Conservation (phyloP, 352 stramenopile species). For the Phytophthora palmivora region DNA sequence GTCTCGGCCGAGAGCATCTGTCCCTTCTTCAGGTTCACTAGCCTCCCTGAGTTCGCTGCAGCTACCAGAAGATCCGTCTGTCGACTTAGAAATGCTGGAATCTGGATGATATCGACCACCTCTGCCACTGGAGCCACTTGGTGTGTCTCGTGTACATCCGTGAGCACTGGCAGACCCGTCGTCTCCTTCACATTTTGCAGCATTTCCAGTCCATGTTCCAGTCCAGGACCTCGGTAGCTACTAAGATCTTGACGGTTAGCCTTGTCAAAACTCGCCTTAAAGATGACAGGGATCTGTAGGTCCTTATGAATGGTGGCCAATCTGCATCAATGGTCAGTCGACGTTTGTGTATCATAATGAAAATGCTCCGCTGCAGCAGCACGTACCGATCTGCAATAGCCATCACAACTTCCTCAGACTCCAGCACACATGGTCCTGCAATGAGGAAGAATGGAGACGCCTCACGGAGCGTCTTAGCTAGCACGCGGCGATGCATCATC, state of each 20-base stretch:
- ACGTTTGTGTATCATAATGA: constrained; percentile 1
- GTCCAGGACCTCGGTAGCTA: constrained; percentile 81
- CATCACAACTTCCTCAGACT: constrained; percentile 76
- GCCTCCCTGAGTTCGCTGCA: constrained; percentile 70
- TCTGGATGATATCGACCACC: constrained; percentile 87
- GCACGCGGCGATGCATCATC: constrained; percentile 53
- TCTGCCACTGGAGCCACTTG: constrained; percentile 73
- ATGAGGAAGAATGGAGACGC: constrained; percentile 88
- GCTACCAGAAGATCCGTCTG: constrained; percentile 88
- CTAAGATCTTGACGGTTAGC: constrained; percentile 85
- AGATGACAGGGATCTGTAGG: constrained; percentile 81
- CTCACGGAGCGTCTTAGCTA: constrained; percentile 61
- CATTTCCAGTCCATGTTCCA: constrained; percentile 74
- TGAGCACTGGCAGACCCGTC: constrained; percentile 82
- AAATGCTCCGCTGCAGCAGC: background rate
- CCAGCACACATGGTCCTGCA: constrained; percentile 81
- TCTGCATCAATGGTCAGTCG: constrained; percentile 29
- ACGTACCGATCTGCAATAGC: constrained; percentile 68
- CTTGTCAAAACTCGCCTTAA: constrained; percentile 93
- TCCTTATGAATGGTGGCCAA: constrained; percentile 59
- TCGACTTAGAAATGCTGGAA: constrained; percentile 90
- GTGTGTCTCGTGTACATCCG: constrained; percentile 87
- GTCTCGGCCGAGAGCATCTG: constrained; percentile 89
- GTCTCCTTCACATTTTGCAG: constrained; percentile 74
- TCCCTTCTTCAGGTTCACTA: constrained; percentile 91